Evolutionary conservation across 1,284 basidiomycete genomes (phyloP).

Genomic region (Peniophora sp.): DNA sequence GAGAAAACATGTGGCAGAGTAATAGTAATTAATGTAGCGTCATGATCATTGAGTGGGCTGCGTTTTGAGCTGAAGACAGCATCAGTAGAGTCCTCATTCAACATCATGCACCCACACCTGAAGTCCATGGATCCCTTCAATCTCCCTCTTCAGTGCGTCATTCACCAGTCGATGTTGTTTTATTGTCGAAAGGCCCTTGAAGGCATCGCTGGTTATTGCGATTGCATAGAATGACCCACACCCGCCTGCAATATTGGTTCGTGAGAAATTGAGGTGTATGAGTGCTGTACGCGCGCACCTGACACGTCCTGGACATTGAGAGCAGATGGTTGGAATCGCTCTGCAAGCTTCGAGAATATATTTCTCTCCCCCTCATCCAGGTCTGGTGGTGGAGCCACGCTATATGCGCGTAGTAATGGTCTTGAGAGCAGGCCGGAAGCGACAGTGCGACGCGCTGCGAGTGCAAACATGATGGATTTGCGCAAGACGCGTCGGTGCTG

Average conservation of each 20-base stretch:
- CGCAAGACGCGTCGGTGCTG: background rate
- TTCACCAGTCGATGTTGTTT: slow-evolving; percentile 96
- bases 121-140: slow-evolving; percentile 88
- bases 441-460: slow-evolving; percentile 10
- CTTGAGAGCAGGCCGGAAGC: background rate
- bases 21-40: background rate
- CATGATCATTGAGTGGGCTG: background rate
- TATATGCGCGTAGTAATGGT: background rate
- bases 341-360: slow-evolving; percentile 69
- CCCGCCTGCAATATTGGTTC: slow-evolving; percentile 52
- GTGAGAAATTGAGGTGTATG: background rate
- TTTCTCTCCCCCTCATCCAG: slow-evolving; percentile 55
- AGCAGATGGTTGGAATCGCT: slow-evolving; percentile 67
- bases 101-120: slow-evolving; percentile 52
- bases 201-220: slow-evolving; percentile 74
- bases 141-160: slow-evolving; percentile 82
- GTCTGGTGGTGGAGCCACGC: slow-evolving; percentile 9
- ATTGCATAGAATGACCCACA: slow-evolving; percentile 97
- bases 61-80: background rate
- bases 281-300: slow-evolving; percentile 38
- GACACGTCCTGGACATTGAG: slow-evolving; percentile 86
- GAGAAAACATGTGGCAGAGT: no score
- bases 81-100: background rate
- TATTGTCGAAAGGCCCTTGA: slow-evolving; percentile 81
- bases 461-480: slow-evolving; percentile 19